Evolutionary conservation across 805 yeast genomes (phyloP).

Genomic region (Candida maris): DNA sequence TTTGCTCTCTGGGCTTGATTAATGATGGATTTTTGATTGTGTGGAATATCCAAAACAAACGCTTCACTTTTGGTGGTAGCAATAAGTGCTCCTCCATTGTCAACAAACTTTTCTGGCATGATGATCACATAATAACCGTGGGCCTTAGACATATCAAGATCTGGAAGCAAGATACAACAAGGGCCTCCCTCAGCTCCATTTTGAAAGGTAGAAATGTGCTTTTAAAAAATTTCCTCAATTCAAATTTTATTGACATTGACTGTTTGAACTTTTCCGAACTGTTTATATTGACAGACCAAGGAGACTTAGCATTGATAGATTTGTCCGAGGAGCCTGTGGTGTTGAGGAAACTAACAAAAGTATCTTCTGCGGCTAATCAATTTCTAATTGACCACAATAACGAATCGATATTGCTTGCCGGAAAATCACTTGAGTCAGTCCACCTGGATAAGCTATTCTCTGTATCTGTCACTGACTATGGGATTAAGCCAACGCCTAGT

Average conservation of each 20-base stretch:
- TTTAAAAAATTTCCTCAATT: slow-evolving; percentile 45
- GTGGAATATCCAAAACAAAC: slow-evolving; percentile 43
- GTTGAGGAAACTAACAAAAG: slow-evolving; percentile 19
- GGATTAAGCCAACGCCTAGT: slow-evolving; percentile 22
- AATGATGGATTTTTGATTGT: slow-evolving; percentile 66
- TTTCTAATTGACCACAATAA: slow-evolving; percentile 19
- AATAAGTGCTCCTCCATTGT: slow-evolving; percentile 63
- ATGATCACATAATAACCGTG: slow-evolving; percentile 45
- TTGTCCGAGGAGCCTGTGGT: slow-evolving; percentile 22
- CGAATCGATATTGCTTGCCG: slow-evolving; percentile 19
- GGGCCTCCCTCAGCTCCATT: slow-evolving; percentile 11
- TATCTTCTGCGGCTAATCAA: slow-evolving; percentile 19
- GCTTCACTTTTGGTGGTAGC: slow-evolving; percentile 40
- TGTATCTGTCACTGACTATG: slow-evolving; percentile 3
- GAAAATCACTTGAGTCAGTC: slow-evolving; percentile 9
- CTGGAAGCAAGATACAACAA: slow-evolving; percentile 42
- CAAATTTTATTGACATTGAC: slow-evolving; percentile 44
- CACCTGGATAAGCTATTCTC: slow-evolving; percentile 17
- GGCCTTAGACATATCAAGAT: slow-evolving; percentile 61
- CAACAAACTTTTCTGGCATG: slow-evolving; percentile 53
- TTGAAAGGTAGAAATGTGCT: slow-evolving; percentile 60
- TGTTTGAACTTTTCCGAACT: slow-evolving; percentile 36
- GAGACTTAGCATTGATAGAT: slow-evolving; percentile 32
- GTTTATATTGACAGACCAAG: slow-evolving; percentile 32
- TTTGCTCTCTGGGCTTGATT: slow-evolving; percentile 62